phyloP scores from a whole-genome alignment of 2,329 filamentous ascomycete species.

The Alternaria burnsii region DNA sequence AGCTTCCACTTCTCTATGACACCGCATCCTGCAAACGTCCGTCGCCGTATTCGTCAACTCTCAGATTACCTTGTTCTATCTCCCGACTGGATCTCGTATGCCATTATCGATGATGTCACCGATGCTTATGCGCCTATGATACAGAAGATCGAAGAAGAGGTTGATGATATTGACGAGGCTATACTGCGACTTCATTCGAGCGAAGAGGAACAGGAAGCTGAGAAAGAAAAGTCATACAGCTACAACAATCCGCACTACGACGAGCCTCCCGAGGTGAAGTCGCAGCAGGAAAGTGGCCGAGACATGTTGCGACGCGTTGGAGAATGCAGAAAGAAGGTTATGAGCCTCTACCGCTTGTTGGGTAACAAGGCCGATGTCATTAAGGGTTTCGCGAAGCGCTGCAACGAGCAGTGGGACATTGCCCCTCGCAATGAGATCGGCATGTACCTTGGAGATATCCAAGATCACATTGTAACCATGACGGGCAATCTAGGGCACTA shows the following conservation, averaged over 20 bases:
- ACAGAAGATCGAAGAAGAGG: conserved; percentile 91
- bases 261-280: conserved; percentile 52
- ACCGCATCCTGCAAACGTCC: conserved; percentile 94
- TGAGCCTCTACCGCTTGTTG: conserved; percentile 89
- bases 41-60: conserved; percentile 88
- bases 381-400: conserved; percentile 97
- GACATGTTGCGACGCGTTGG: conserved; percentile 94
- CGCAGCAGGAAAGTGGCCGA: conserved; percentile 59
- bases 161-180: conserved; percentile 93
- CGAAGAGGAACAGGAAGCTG: conserved; percentile 44
- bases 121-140: conserved; percentile 95
- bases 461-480: conserved; percentile 99
- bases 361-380: conserved; percentile 99
- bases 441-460: conserved; percentile 96
- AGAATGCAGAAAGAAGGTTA: conserved; percentile 95
- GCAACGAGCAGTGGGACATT: conserved; percentile 97
- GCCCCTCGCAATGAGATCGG: conserved; percentile 95
- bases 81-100: conserved; percentile 98
- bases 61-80: conserved; percentile 92
- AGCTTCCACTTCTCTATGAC: conserved; percentile 98
- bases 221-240: conserved; percentile 33
- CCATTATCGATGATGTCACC: conserved; percentile 97
- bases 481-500: conserved; percentile 95
- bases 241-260: conserved; percentile 47
- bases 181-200: conserved; percentile 83